Percentiles rank a stretch among this genome's conserved stretches.
Conservation (phyloP, 2,329 filamentous ascomycete genomes). For the Pseudogymnoascus sp. region DNA sequence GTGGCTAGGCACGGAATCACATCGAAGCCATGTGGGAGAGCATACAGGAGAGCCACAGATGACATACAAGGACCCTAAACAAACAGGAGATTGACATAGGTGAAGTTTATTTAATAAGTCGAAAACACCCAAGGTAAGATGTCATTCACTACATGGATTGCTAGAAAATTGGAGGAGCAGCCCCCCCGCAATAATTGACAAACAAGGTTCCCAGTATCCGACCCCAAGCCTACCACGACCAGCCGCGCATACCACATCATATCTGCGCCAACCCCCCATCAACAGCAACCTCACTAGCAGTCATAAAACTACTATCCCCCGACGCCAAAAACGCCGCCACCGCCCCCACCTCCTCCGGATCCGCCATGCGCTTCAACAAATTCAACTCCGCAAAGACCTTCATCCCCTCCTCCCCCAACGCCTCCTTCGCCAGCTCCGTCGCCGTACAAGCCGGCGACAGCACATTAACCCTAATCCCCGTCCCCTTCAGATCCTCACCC, state of each 20-base stretch:
- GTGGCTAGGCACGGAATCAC: too few relatives aligned
- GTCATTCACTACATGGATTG: too few relatives aligned
- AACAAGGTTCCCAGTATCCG: too few relatives aligned
- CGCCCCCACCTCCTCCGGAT: constrained; percentile 16
- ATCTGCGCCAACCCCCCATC: constrained; percentile 17
- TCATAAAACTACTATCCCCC: constrained; percentile 18
- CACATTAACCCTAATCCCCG: constrained; percentile 24
- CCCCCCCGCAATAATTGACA: too few relatives aligned
- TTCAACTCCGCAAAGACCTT: constrained; percentile 15
- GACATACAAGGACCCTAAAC: too few relatives aligned
- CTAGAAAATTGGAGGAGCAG: too few relatives aligned
- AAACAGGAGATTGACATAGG: too few relatives aligned
- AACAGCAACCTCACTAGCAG: constrained; percentile 16
- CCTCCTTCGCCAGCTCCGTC: constrained; percentile 17
- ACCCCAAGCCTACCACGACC: too few relatives aligned
- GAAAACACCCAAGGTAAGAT: too few relatives aligned
- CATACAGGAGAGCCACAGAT: too few relatives aligned
- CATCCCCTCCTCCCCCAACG: constrained; percentile 16
- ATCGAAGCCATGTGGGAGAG: too few relatives aligned
- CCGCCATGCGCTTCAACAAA: constrained; percentile 16
- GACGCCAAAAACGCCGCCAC: constrained; percentile 17
- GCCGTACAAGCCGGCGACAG: constrained; percentile 20
- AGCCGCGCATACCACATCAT: neutral
- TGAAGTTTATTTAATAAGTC: too few relatives aligned
- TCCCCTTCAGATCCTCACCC: constrained; percentile 17